Conservation (phyloP, 495 filamentous ascomycete genomes). For the Penicillium coffeae region DNA sequence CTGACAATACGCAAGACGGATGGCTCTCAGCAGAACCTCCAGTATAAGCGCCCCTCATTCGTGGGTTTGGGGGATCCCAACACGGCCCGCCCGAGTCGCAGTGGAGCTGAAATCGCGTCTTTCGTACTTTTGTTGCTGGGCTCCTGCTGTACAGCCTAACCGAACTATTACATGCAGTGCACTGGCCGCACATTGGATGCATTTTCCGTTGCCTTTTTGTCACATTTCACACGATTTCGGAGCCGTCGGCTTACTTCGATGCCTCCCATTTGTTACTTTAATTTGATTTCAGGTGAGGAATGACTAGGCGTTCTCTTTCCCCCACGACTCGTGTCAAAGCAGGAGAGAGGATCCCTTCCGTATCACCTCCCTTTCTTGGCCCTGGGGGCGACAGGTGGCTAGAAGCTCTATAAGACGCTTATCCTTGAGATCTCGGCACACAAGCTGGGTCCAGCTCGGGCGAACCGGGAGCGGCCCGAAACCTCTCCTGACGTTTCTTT, state of each 20-base stretch:
- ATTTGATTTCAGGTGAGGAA: not conserved
- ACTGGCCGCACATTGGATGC: conserved; percentile 32
- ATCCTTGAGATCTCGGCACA: not conserved
- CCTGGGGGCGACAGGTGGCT: too few relatives aligned
- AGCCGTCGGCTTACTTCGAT: not conserved
- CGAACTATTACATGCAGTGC: conserved; percentile 33
- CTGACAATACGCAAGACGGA: too few relatives aligned
- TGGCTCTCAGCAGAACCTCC: too few relatives aligned
- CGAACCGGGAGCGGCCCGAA: conserved; percentile 29
- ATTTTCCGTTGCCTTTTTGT: conserved; percentile 27
- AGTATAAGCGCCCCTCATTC: too few relatives aligned
- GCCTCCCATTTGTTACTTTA: not conserved
- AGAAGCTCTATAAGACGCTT: too few relatives aligned
- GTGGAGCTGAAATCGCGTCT: conserved; percentile 12
- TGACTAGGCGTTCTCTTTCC: too few relatives aligned
- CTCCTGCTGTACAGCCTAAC: conserved; percentile 25
- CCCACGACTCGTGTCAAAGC: too few relatives aligned
- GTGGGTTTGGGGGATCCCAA: too few relatives aligned
- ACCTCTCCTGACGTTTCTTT: conserved; percentile 23
- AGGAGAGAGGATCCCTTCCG: too few relatives aligned
- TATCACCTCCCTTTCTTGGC: too few relatives aligned
- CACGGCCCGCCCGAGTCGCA: too few relatives aligned
- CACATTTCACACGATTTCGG: too few relatives aligned
- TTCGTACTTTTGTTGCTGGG: conserved; percentile 21
- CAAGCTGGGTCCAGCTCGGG: conserved; percentile 1